A percentile compares a stretch with the other conserved stretches of the same genome.
Conservation (phyloP, 352 stramenopile genomes). For the Phytophthora sp. region DNA sequence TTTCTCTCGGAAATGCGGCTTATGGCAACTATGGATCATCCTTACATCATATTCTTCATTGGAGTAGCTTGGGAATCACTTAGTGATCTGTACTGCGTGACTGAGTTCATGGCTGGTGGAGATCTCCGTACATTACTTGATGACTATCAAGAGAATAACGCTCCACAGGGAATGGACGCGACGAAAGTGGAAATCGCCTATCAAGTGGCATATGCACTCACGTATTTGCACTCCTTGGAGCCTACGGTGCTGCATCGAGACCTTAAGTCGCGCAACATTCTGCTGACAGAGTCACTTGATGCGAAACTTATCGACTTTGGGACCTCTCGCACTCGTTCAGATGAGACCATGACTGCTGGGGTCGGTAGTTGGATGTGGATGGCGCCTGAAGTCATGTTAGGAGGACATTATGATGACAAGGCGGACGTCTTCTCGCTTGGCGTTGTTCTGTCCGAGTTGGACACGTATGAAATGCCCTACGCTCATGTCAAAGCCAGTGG, state of each 20-base stretch:
- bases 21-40: background rate
- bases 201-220: background rate
- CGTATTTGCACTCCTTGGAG: constrained; percentile 35
- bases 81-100: background rate
- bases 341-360: background rate
- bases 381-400: constrained; percentile 50
- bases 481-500: constrained; percentile 22
- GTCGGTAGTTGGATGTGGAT: constrained; percentile 18
- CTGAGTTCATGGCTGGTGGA: background rate
- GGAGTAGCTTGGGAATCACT: background rate
- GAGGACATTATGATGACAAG: constrained; percentile 42
- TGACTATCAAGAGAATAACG: background rate
- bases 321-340: background rate
- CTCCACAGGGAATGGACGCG: background rate
- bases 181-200: background rate
- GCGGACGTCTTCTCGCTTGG: constrained; percentile 51
- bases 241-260: constrained; percentile 51
- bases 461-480: constrained; percentile 40
- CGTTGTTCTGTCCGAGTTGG: constrained; percentile 34
- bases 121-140: background rate
- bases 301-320: background rate
- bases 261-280: background rate
- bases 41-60: background rate
- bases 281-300: background rate
- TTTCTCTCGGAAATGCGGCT: background rate